These are phyloP conservation scores for Aspergillus sp. DNA, from an alignment of 2,329 filamentous ascomycete genomes.

Conservation along the genomic window DNA sequence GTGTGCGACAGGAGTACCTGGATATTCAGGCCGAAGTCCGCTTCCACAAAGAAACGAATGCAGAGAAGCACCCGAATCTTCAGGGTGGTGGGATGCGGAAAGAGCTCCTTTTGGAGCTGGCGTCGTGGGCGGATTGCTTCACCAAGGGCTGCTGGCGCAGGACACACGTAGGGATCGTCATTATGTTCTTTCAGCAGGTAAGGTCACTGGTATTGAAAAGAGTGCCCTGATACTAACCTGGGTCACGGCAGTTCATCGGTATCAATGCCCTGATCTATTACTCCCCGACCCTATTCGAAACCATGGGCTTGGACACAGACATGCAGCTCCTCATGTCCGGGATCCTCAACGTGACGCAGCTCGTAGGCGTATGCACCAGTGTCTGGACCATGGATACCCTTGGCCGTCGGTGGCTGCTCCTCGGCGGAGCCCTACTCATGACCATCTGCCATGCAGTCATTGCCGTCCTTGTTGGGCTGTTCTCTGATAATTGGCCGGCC, in stretches of 20 bases:
- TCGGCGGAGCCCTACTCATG: slow-evolving; percentile 41
- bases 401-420: slow-evolving; percentile 40
- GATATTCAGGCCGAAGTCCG: slow-evolving; percentile 47
- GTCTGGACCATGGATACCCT: slow-evolving; percentile 44
- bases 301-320: slow-evolving; percentile 37
- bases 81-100: slow-evolving; percentile 25
- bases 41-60: slow-evolving; percentile 42
- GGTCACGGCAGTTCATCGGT: slow-evolving; percentile 33
- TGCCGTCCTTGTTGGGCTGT: slow-evolving; percentile 48
- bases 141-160: slow-evolving; percentile 43
- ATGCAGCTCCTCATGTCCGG: slow-evolving; percentile 48
- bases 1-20: slow-evolving; percentile 44
- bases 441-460: slow-evolving; percentile 43
- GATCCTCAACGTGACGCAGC: slow-evolving; percentile 45
- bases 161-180: slow-evolving; percentile 43
- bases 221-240: no score
- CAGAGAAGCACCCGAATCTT: slow-evolving; percentile 32
- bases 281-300: slow-evolving; percentile 51
- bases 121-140: slow-evolving; percentile 45
- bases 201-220: background rate
- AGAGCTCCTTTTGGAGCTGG: slow-evolving; percentile 41
- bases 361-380: slow-evolving; percentile 40
- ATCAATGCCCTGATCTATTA: slow-evolving; percentile 54
- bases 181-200: slow-evolving; percentile 52
- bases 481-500: slow-evolving; percentile 42